These are phyloP conservation scores for Aegilops sharonensis DNA, from an alignment of 176 grass and related monocot species.

Conservation along the genomic window DNA sequence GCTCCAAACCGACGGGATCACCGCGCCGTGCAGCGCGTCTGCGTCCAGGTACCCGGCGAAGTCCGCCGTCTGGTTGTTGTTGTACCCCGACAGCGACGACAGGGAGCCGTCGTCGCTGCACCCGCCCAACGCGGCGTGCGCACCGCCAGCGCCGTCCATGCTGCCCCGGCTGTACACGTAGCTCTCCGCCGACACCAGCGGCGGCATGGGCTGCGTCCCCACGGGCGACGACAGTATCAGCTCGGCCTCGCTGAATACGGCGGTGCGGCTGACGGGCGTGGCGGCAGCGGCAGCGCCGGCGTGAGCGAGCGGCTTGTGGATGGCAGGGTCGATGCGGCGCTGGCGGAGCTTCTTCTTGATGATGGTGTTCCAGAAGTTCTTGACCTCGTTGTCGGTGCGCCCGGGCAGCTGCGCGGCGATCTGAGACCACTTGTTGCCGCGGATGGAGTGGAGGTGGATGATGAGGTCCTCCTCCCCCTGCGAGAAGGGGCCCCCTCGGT, in stretches of 20 bases:
- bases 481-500: slow-evolving; percentile 68
- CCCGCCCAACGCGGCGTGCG: neutral
- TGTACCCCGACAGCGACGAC: slow-evolving; percentile 38
- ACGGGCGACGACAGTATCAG: slow-evolving; percentile 34
- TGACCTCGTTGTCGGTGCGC: slow-evolving; percentile 93
- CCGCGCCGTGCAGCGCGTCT: neutral
- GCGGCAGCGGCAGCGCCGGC: neutral
- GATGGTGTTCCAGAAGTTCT: slow-evolving; percentile 96
- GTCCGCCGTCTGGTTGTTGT: slow-evolving; percentile 1
- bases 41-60: slow-evolving; percentile 33
- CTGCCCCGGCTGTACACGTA: slow-evolving; percentile 33
- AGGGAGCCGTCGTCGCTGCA: slow-evolving; percentile 25
- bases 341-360: slow-evolving; percentile 82
- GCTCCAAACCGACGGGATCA: slow-evolving; percentile 45
- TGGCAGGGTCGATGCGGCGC: slow-evolving; percentile 70
- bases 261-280: slow-evolving; percentile 6
- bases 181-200: slow-evolving; percentile 25
- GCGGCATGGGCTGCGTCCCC: neutral
- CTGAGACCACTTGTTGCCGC: slow-evolving; percentile 90
- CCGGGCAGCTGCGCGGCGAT: slow-evolving; percentile 77
- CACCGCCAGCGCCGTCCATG: neutral
- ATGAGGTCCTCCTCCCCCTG: slow-evolving; percentile 77
- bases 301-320: slow-evolving; percentile 42
- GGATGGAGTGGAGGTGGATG: slow-evolving; percentile 71
- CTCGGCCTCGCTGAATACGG: slow-evolving; percentile 48